Percentiles rank a stretch among this genome's conserved stretches.
These are phyloP conservation scores for Phaeoacremonium minimum DNA, from an alignment of 2,329 filamentous ascomycete species.

Conservation along the genomic window DNA sequence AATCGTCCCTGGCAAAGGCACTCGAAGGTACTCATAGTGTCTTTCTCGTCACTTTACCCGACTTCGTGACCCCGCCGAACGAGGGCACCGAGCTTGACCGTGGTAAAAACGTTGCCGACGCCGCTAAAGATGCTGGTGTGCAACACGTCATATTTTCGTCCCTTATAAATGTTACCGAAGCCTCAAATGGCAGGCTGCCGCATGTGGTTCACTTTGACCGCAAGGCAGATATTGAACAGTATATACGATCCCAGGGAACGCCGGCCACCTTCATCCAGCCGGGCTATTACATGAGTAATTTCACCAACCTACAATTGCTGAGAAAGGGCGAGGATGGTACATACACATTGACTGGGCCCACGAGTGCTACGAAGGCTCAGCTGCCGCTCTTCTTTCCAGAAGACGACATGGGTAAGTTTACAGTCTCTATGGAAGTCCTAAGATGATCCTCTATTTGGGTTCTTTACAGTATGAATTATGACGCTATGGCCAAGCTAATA, in stretches of 20 bases:
- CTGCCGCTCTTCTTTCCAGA: slow-evolving; percentile 25
- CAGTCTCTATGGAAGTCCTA: not conserved
- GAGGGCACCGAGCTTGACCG: slow-evolving; percentile 18
- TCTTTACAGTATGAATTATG: not conserved
- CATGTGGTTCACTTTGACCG: slow-evolving; percentile 13
- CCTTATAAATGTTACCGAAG: slow-evolving; percentile 19
- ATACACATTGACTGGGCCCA: slow-evolving; percentile 15
- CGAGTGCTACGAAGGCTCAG: slow-evolving; percentile 19
- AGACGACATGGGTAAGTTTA: slow-evolving; percentile 22
- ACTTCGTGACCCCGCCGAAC: slow-evolving; percentile 7
- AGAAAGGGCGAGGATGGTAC: slow-evolving; percentile 20
- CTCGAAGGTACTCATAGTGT: slow-evolving; percentile 37
- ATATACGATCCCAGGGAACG: slow-evolving; percentile 37
- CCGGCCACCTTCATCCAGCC: slow-evolving; percentile 43
- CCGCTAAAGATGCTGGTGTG: slow-evolving; percentile 22
- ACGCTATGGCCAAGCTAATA: no score
- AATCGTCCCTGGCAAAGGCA: slow-evolving; percentile 26
- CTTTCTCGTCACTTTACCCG: slow-evolving; percentile 24
- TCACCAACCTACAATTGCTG: slow-evolving; percentile 17
- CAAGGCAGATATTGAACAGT: slow-evolving; percentile 41
- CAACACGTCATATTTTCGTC: slow-evolving; percentile 27
- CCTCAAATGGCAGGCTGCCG: slow-evolving; percentile 12
- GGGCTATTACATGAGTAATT: slow-evolving; percentile 49
- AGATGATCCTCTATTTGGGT: not conserved
- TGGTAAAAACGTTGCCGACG: slow-evolving; percentile 36